Base-by-base conservation (phyloP, 225 moss, liverwort and hornwort species). In the Asterella californica region DNA sequence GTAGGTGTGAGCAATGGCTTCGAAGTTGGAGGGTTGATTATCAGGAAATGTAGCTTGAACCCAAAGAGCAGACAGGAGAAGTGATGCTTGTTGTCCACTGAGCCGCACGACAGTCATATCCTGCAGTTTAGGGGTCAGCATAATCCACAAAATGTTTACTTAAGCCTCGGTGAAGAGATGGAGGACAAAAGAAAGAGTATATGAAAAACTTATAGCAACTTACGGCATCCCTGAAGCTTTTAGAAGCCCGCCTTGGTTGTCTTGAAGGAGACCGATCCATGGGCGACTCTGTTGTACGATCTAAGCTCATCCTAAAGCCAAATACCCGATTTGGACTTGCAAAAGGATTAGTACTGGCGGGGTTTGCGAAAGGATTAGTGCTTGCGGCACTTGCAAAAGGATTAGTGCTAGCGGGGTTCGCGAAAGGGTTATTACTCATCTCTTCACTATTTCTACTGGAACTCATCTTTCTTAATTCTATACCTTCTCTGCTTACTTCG, bases 1-100 rank as follows among this genome's bases (percentile, higher is more conserved):
- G 88, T 91, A 97, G 50, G 91, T 92, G 81, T 97, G 96, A 79
- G 96, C 94, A 82, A 97, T 90, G 34, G 93, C 96, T 83, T 97
- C 94, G 78, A 91, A 97, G 82, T 90, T 97, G 78, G 91, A 90
- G 57, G 96, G 94, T 72, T 87, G 80, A 70, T 94, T 97, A 66
- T 92, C 91, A 42, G 91, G 82, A 82, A 94, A 84, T 57, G 81
- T 88, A 38, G 94, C 86, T 88, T 97, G 87, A 82, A 93, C 80
- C 96, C 96, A 97, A 70, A 97, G 87, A 47, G 93, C 82, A 54
- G 94, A 94, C 76, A 94, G 79, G 42, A 97, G 85, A 30, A 93
- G 92, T 77, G 90, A 90, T 61, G 91, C 91, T 84, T 97, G 96
- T 66, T 90, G 86, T 74, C 92, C 93, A 81, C 88, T 90, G 12